Conservation (phyloP, 805 yeast species). For the Isabelozyma rhagii region DNA sequence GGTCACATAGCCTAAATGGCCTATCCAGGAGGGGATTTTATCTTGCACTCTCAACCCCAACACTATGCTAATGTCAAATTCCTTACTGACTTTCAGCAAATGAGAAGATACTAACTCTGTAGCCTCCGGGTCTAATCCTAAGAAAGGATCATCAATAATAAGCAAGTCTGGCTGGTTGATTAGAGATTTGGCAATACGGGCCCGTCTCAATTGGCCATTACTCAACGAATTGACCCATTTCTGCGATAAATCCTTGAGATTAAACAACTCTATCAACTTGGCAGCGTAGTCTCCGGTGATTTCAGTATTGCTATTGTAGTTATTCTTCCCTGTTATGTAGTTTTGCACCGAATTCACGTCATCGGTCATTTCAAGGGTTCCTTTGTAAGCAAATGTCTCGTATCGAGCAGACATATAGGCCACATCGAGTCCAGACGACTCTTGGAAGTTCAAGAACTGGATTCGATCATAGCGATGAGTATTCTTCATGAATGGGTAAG, state of each 20-base stretch:
- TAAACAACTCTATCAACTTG: constrained; percentile 46
- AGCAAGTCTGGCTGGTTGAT: constrained; percentile 62
- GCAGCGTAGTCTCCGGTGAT: constrained; percentile 28
- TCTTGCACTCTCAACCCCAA: constrained; percentile 80
- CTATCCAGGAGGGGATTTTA: constrained; percentile 72
- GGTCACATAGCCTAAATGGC: constrained; percentile 62
- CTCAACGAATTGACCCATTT: constrained; percentile 85
- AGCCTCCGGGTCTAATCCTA: constrained; percentile 84
- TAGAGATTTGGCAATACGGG: constrained; percentile 76
- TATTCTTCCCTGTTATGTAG: constrained; percentile 56
- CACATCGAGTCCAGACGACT: constrained; percentile 32
- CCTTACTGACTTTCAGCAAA: constrained; percentile 28
- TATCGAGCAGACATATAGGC: constrained; percentile 88
- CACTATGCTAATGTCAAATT: constrained; percentile 54
- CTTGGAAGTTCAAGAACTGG: constrained; percentile 32
- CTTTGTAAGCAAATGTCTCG: constrained; percentile 70
- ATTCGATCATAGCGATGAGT: constrained; percentile 25
- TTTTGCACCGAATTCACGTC: constrained; percentile 62
- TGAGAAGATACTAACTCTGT: constrained; percentile 56
- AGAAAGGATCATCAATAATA: constrained; percentile 85
- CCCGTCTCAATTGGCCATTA: constrained; percentile 92
- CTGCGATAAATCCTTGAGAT: constrained; percentile 53
- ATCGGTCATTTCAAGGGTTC: constrained; percentile 51
- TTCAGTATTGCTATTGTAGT: constrained; percentile 36
- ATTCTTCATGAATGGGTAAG: constrained; percentile 48